Evolutionary conservation across 139 green algal genomes (phyloP).

Genomic region (Volvox africanus): DNA sequence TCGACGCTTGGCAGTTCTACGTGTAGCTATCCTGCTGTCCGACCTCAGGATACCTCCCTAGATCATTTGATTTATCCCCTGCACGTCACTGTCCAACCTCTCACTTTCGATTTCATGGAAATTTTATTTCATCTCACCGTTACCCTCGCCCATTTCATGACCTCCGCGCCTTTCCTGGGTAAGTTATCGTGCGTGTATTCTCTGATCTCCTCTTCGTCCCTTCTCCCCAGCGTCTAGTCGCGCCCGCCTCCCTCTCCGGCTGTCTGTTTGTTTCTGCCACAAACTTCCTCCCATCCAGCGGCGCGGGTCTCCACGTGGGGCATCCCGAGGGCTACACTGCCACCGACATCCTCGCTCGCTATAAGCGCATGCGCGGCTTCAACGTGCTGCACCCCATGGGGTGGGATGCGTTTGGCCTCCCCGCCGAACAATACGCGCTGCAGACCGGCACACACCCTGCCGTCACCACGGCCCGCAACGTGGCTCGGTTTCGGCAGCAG

Average conservation of each 20-base stretch:
- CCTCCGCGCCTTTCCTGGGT: not conserved
- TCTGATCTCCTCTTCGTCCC: not conserved
- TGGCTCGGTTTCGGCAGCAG: slow-evolving; percentile 93
- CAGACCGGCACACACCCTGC: slow-evolving; percentile 96
- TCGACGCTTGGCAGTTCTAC: too few relatives aligned
- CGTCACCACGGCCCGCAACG: slow-evolving; percentile 92
- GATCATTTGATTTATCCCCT: too few relatives aligned
- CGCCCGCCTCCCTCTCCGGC: not conserved
- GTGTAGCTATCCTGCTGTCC: too few relatives aligned
- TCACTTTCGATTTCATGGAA: not conserved
- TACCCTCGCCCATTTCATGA: not conserved
- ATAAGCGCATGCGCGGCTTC: slow-evolving; percentile 95
- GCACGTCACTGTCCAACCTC: too few relatives aligned
- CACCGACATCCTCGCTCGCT: slow-evolving; percentile 97
- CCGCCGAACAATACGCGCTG: slow-evolving; percentile 97
- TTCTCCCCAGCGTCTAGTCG: not conserved
- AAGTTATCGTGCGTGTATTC: not conserved
- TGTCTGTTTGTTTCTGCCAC: not conserved
- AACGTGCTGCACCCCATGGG: slow-evolving; percentile 99
- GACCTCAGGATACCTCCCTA: too few relatives aligned
- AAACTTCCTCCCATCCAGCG: slow-evolving; percentile 57
- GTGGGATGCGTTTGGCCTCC: slow-evolving; percentile 98
- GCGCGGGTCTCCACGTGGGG: slow-evolving; percentile 90
- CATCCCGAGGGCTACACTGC: slow-evolving; percentile 94
- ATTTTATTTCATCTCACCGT: not conserved